Percentiles rank a stretch among this genome's conserved stretches.
Conservation (phyloP, 352 stramenopile species). For the Phytophthora sp. region DNA sequence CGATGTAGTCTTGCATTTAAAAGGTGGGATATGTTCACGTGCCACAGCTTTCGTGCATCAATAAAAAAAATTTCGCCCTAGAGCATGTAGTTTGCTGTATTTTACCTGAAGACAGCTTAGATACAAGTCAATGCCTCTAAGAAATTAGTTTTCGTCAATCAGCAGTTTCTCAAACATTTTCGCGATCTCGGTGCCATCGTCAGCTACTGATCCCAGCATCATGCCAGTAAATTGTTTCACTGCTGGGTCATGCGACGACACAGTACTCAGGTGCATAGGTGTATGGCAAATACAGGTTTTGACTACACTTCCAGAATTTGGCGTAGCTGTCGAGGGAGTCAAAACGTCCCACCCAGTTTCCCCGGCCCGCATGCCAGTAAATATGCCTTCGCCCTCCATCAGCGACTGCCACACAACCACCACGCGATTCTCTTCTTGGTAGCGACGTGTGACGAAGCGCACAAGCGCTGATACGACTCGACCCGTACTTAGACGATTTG, state of each 20-base stretch:
- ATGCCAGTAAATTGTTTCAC: constrained; percentile 16
- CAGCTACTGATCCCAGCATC: constrained; percentile 6
- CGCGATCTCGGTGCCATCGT: constrained; percentile 15
- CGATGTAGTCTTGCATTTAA: too few relatives aligned
- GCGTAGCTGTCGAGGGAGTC: background rate
- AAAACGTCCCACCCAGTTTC: constrained; percentile 16
- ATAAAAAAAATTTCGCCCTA: too few relatives aligned
- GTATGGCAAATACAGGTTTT: constrained; percentile 14
- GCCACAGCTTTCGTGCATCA: too few relatives aligned
- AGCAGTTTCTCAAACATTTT: constrained; percentile 21
- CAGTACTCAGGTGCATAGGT: constrained; percentile 23
- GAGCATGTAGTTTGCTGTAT: too few relatives aligned
- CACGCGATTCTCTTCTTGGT: background rate
- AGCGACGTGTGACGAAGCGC: constrained; percentile 6
- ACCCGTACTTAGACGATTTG: constrained; percentile 5
- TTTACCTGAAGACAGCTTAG: too few relatives aligned
- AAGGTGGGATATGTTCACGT: too few relatives aligned
- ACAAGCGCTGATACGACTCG: constrained; percentile 15
- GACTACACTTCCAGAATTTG: background rate
- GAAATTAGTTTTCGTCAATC: constrained; percentile 17
- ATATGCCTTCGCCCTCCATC: constrained; percentile 21
- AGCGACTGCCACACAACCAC: constrained; percentile 19
- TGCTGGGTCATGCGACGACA: background rate
- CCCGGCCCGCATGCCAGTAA: constrained; percentile 24
- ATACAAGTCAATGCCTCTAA: too few relatives aligned